Conservation (phyloP, 2,329 filamentous ascomycete species). For the Aspergillus amoenus region DNA sequence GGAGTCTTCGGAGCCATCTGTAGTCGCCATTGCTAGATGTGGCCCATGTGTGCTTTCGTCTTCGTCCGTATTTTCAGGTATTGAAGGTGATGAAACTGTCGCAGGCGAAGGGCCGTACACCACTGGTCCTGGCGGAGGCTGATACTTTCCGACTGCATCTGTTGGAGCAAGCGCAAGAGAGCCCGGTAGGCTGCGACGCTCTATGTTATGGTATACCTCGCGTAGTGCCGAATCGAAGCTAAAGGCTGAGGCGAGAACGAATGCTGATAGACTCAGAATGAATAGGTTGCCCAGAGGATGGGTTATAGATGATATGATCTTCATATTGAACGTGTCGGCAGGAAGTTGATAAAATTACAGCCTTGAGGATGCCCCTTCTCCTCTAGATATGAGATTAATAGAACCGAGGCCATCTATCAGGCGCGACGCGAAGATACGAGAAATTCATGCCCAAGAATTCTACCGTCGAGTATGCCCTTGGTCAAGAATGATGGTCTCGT, state of each 20-base stretch:
- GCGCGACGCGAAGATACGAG: conserved; percentile 1
- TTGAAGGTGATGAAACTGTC: background rate
- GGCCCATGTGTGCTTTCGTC: background rate
- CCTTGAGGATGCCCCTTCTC: too few species aligned
- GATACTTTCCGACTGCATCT: conserved; percentile 22
- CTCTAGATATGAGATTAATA: background rate
- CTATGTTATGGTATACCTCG: background rate
- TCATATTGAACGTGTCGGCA: conserved; percentile 11
- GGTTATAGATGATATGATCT: background rate
- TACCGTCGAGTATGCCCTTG: background rate
- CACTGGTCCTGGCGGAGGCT: conserved; percentile 18
- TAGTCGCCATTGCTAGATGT: background rate
- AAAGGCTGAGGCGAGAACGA: conserved; percentile 12
- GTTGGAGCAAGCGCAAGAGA: conserved; percentile 20
- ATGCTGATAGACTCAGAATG: conserved; percentile 11
- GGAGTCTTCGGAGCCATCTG: background rate
- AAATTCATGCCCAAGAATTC: background rate
- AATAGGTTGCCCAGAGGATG: conserved; percentile 9
- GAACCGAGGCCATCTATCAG: background rate
- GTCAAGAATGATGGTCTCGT: conserved; percentile 2
- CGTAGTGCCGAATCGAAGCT: conserved; percentile 7
- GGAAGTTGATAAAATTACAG: too few species aligned
- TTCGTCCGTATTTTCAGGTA: background rate
- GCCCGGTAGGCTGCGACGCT: conserved; percentile 20
- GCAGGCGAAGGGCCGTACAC: conserved; percentile 4